Base-by-base conservation (phyloP, 2,329 filamentous ascomycete species). In the Furcasterigmium sp. region DNA sequence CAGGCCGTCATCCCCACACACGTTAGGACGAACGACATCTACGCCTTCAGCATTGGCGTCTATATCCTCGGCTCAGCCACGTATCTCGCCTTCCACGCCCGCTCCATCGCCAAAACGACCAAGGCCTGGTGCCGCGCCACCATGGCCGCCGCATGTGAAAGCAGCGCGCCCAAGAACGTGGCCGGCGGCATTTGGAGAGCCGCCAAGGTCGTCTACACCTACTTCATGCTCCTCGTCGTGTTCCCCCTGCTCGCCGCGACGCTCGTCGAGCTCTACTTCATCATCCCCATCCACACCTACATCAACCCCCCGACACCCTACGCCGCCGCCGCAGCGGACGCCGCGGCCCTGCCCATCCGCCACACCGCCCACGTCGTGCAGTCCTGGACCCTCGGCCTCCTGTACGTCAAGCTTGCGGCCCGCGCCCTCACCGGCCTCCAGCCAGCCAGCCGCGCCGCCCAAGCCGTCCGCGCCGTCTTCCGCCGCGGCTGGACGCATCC, bases 1-100 rank as follows among this genome's bases (percentile, higher is more conserved):
- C 80, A 82, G 37, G 68, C 75, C 21, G 66, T 91, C 26, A 80
- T 95, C 34, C 87, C 89, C 5, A 66, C 73, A 1, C 76, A 86
- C 48, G 77, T 87, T 38, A 79, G 79, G 32, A 85, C 91, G 58
- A 98, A 97, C 63, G 93, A 98, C 61, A 86, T 98, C 20, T 97
- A 98, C 56, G 91, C 93, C 11, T 95, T 96, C 61, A 95, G 89
- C 41, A 82, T 93, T 23, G 93, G 93, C 13, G 76, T 95, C 32
- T 95, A 94, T 59, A 70, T 89, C 20, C 72, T 95, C 5, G 88
- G 87, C 10, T 80, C 78, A 4, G 56, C 79, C 2, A 68, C 78
- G 3, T 95, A 91, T 59, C 64, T 76, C 34, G 52, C 75, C 21
- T 67, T 81, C 51, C 78, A 83, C 57, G 52, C 72, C 15, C 66